Percentiles rank a stretch among this genome's conserved stretches.
Evolutionary conservation across 2,329 filamentous ascomycete species (phyloP).

Genomic region (Verruconis gallopava): DNA sequence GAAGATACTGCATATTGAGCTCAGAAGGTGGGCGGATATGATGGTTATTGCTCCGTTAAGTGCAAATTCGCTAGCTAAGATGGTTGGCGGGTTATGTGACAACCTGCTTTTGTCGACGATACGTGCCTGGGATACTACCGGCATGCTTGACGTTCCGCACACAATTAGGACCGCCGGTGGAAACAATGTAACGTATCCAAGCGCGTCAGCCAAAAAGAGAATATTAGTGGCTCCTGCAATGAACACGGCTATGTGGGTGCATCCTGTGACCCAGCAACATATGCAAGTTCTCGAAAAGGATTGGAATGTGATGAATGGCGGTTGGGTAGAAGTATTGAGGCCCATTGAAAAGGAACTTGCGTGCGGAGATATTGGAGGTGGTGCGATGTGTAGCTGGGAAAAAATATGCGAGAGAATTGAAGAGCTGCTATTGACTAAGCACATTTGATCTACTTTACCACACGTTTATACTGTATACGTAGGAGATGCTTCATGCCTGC

Average conservation of each 20-base stretch:
- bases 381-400: conserved; percentile 73
- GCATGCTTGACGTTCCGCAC: conserved; percentile 36
- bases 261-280: conserved; percentile 67
- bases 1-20: conserved; percentile 81
- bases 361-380: conserved; percentile 71
- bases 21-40: conserved; percentile 69
- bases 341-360: conserved; percentile 68
- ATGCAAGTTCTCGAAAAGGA: conserved; percentile 56
- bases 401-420: conserved; percentile 35
- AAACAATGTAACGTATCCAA: neutral
- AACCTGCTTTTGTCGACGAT: conserved; percentile 61
- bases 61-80: conserved; percentile 77
- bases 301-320: conserved; percentile 46
- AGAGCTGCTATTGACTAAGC: neutral
- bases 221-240: conserved; percentile 39
- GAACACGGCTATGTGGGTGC: conserved; percentile 84
- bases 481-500: too few relatives aligned
- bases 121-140: conserved; percentile 77
- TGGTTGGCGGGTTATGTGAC: conserved; percentile 65
- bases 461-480: too few relatives aligned
- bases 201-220: neutral
- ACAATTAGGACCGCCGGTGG: neutral
- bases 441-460: too few relatives aligned
- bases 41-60: conserved; percentile 69
- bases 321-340: conserved; percentile 55